Evolutionary conservation across 495 filamentous ascomycete genomes (phyloP).

Genomic region (Penicillium arizonense): DNA sequence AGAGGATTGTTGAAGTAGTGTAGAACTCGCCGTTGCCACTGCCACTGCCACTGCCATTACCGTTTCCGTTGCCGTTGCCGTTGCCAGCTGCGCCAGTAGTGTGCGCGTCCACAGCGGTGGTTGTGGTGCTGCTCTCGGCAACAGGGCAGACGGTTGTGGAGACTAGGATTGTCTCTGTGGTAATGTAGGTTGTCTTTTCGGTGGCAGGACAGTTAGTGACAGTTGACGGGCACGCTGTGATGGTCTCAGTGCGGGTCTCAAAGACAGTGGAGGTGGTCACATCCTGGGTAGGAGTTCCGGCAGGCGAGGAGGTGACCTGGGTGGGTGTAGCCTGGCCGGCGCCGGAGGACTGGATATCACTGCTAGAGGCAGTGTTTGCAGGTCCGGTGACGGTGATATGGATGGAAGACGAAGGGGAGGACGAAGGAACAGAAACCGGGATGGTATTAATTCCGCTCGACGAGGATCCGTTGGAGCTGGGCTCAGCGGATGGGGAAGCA

Average conservation of each 20-base stretch:
- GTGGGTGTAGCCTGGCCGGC: not conserved
- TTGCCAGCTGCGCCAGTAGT: slow-evolving; percentile 2
- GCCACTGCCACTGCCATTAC: not conserved
- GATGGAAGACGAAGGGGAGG: not conserved
- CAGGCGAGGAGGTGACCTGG: not conserved
- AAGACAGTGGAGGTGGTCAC: slow-evolving; percentile 35
- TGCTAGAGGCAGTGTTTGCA: not conserved
- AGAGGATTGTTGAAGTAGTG: slow-evolving; percentile 14
- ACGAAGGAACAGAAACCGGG: not conserved
- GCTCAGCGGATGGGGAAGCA: not conserved
- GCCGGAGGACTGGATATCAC: not conserved
- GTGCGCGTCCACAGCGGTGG: slow-evolving; percentile 7
- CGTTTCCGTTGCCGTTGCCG: not conserved
- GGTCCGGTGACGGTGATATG: not conserved
- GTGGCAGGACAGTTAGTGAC: slow-evolving; percentile 25
- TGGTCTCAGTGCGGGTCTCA: slow-evolving; percentile 30
- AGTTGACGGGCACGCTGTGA: slow-evolving; percentile 30
- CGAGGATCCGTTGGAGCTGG: not conserved
- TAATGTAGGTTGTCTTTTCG: slow-evolving; percentile 14
- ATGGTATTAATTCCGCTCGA: not conserved
- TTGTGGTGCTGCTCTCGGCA: slow-evolving; percentile 1
- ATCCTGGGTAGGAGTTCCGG: not conserved
- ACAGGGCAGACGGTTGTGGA: slow-evolving; percentile 31
- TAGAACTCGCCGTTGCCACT: not conserved
- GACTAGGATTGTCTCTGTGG: slow-evolving; percentile 27